Evolutionary conservation across 1,284 basidiomycete genomes (phyloP).

Genomic region (Phlebopus sp.): DNA sequence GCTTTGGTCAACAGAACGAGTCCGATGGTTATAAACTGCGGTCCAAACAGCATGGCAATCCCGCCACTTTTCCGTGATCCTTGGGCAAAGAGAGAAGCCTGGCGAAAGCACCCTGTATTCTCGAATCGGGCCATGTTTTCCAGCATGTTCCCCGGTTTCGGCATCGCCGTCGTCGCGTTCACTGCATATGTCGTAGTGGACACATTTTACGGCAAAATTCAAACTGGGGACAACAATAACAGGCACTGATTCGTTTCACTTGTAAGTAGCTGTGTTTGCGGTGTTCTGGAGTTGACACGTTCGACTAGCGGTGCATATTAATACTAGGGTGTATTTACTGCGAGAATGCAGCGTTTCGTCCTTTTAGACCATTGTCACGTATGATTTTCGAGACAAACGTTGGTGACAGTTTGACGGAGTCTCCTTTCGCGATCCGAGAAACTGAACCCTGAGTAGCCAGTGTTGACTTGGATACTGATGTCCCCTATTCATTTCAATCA

Average conservation of each 20-base stretch:
- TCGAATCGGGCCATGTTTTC: conserved; percentile 81
- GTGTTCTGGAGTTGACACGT: conserved; percentile 1
- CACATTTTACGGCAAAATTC: conserved; percentile 50
- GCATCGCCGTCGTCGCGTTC: conserved; percentile 88
- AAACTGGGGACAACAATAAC: conserved; percentile 30
- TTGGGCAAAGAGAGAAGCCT: conserved; percentile 92
- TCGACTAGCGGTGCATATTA: conserved; percentile 3
- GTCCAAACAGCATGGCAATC: conserved; percentile 46
- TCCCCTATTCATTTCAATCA: too few relatives aligned
- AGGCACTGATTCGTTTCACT: conserved; percentile 20
- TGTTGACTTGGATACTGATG: too few relatives aligned
- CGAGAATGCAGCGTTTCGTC: neutral
- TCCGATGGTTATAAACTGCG: conserved; percentile 8
- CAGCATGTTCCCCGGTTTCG: conserved; percentile 89
- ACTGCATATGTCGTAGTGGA: conserved; percentile 86
- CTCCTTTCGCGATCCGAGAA: too few relatives aligned
- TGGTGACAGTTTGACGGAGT: neutral
- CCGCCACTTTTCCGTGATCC: conserved; percentile 84
- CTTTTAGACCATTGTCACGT: neutral
- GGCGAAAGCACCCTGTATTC: conserved; percentile 89
- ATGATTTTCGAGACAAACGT: neutral
- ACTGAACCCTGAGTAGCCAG: too few relatives aligned
- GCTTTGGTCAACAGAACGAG: neutral
- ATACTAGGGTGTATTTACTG: neutral
- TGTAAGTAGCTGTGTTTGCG: conserved; percentile 8